Conservation (phyloP, 805 yeast species). For the Pichia cephalocereana region DNA sequence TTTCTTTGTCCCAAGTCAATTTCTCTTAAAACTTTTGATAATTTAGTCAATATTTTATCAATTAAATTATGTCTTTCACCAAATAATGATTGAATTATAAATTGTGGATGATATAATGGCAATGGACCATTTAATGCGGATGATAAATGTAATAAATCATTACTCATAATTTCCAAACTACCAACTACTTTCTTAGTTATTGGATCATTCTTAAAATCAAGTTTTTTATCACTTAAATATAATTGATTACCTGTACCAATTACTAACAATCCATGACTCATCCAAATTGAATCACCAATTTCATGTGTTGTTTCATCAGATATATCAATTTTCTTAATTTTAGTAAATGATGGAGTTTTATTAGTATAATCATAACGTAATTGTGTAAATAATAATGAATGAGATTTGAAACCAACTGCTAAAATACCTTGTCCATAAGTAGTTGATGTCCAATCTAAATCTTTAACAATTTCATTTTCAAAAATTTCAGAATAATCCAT, state of each 20-base stretch:
- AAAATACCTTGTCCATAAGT: slow-evolving; percentile 58
- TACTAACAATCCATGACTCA: slow-evolving; percentile 66
- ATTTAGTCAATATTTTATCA: slow-evolving; percentile 42
- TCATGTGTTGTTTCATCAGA: slow-evolving; percentile 63
- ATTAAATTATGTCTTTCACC: slow-evolving; percentile 50
- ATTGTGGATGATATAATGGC: slow-evolving; percentile 87
- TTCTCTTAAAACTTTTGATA: slow-evolving; percentile 49
- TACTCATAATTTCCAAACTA: slow-evolving; percentile 44
- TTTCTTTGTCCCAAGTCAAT: slow-evolving; percentile 29
- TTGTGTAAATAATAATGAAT: slow-evolving; percentile 67
- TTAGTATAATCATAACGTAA: slow-evolving; percentile 85
- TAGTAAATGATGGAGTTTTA: slow-evolving; percentile 64
- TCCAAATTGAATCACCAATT: slow-evolving; percentile 88
- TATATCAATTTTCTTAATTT: slow-evolving; percentile 65
- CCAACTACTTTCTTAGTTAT: slow-evolving; percentile 48
- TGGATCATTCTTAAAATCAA: slow-evolving; percentile 43
- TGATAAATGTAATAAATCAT: slow-evolving; percentile 58
- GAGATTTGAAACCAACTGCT: slow-evolving; percentile 65
- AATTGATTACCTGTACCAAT: slow-evolving; percentile 88
- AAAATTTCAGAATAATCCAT: slow-evolving; percentile 51
- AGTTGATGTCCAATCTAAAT: slow-evolving; percentile 83
- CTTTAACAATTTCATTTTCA: slow-evolving; percentile 36
- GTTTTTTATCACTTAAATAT: slow-evolving; percentile 63
- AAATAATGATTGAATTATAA: slow-evolving; percentile 65
- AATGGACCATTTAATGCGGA: slow-evolving; percentile 80